These are phyloP conservation scores for Coemansia sp. DNA, from an alignment of 192 early-diverging fungal genomes.

Conservation along the genomic window DNA sequence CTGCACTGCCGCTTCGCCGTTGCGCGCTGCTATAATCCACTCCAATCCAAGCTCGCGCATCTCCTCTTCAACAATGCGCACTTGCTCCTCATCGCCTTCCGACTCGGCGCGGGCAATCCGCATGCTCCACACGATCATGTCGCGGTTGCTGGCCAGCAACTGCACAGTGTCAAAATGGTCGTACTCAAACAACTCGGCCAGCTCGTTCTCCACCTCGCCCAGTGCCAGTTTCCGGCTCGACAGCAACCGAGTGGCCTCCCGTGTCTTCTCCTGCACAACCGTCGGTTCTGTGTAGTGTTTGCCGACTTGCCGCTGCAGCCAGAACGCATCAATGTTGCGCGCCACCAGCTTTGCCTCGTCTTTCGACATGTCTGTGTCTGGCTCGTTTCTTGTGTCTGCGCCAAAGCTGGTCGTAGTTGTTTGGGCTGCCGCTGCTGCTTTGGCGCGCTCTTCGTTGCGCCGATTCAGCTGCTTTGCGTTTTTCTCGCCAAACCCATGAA, in stretches of 20 bases:
- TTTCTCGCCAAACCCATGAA: conserved; percentile 39
- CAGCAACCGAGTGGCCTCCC: conserved; percentile 71
- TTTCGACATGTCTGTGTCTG: not conserved
- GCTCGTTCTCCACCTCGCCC: conserved; percentile 92
- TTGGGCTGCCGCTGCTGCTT: conserved; percentile 12
- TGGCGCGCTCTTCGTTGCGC: conserved; percentile 38
- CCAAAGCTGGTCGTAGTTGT: conserved; percentile 23
- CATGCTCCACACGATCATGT: conserved; percentile 90
- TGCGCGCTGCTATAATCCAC: conserved; percentile 71
- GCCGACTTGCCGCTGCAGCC: conserved; percentile 87
- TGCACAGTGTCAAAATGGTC: conserved; percentile 96
- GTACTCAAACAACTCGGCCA: conserved; percentile 95
- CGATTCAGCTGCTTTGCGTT: conserved; percentile 34
- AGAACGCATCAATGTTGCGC: conserved; percentile 95
- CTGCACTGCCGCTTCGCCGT: conserved; percentile 8
- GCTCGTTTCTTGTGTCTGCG: not conserved
- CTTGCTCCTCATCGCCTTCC: conserved; percentile 55
- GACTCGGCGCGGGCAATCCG: conserved; percentile 73
- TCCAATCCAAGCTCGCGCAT: conserved; percentile 69
- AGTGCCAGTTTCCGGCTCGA: conserved; percentile 60
- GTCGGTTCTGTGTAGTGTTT: conserved; percentile 82
- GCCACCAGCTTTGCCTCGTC: conserved; percentile 49
- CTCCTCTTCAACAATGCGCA: conserved; percentile 58
- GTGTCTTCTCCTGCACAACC: conserved; percentile 86
- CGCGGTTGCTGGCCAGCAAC: conserved; percentile 81